A percentile compares a stretch with the other conserved stretches of the same genome.
phyloP scores from a whole-genome alignment of 306 rosid species.

The Cicer yamashitae region DNA sequence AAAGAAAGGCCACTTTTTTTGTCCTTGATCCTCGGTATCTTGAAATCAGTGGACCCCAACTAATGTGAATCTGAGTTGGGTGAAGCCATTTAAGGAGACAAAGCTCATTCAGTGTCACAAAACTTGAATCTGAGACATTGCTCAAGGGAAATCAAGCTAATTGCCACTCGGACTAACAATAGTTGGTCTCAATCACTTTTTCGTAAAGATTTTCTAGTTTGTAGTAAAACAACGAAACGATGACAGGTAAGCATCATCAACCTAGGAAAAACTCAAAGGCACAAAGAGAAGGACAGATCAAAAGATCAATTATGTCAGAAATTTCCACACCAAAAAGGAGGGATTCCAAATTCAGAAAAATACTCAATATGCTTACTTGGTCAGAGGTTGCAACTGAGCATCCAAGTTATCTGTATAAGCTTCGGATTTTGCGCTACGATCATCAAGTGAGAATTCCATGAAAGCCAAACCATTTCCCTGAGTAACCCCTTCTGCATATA shows the following conservation, averaged over 20 bases:
- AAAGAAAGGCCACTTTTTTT: neutral
- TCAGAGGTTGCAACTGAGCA: constrained; percentile 72
- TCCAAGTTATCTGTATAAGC: constrained; percentile 79
- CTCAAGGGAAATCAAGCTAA: neutral
- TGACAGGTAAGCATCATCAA: constrained; percentile 22
- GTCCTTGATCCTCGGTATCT: neutral
- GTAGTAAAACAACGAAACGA: neutral
- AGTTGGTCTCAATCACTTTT: neutral
- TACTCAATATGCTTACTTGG: constrained; percentile 62
- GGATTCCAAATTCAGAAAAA: constrained; percentile 20
- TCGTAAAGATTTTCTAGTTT: neutral
- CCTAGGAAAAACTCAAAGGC: constrained; percentile 2
- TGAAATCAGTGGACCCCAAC: neutral
- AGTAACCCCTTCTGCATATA: constrained; percentile 97
- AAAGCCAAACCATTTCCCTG: constrained; percentile 97
- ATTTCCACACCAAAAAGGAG: constrained; percentile 12
- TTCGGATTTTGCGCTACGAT: constrained; percentile 84
- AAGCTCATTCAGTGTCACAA: neutral
- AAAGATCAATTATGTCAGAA: neutral
- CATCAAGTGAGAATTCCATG: constrained; percentile 94
- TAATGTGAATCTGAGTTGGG: neutral
- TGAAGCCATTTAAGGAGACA: neutral
- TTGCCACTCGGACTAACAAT: neutral
- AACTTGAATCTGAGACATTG: neutral
- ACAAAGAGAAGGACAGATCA: neutral